These are phyloP conservation scores for Oemleria cerasiformis DNA, from an alignment of 306 rosid species.

Conservation along the genomic window DNA sequence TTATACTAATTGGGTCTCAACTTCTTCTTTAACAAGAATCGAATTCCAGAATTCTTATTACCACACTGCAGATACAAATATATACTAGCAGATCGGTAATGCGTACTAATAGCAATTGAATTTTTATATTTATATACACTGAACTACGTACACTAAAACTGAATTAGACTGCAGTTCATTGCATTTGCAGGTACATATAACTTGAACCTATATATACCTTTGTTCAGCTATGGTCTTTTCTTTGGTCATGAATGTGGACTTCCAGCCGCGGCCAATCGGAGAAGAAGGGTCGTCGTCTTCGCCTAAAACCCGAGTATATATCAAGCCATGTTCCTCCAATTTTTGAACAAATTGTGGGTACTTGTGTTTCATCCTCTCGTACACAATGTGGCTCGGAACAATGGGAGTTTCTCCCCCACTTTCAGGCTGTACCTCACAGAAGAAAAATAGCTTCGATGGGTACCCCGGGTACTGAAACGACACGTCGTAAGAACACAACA, in stretches of 20 bases:
- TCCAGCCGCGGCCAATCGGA: slow-evolving; percentile 92
- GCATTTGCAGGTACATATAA: too few species aligned
- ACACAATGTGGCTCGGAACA: slow-evolving; percentile 77
- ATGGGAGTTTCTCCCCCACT: slow-evolving; percentile 88
- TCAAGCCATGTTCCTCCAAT: slow-evolving; percentile 62
- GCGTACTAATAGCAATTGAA: too few species aligned
- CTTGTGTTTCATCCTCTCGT: slow-evolving; percentile 59
- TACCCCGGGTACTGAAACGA: slow-evolving; percentile 60
- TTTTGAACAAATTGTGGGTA: slow-evolving; percentile 67
- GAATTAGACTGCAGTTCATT: too few species aligned
- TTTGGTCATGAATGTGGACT: slow-evolving; percentile 72
- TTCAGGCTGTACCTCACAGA: slow-evolving; percentile 69
- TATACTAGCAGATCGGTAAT: too few species aligned
- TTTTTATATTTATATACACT: too few species aligned
- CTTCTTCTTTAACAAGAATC: too few species aligned
- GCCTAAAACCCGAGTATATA: slow-evolving; percentile 69
- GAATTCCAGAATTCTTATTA: too few species aligned
- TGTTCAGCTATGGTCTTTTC: slow-evolving; percentile 65
- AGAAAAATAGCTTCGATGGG: slow-evolving; percentile 75
- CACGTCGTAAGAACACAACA: neutral
- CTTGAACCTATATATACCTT: slow-evolving; percentile 38
- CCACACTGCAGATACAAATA: too few species aligned
- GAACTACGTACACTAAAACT: too few species aligned
- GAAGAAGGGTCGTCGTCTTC: slow-evolving; percentile 74
- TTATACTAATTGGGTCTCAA: too few species aligned